phyloP scores from a whole-genome alignment of 495 filamentous ascomycete genomes.

The Aspergillus sclerotiicarbonarius region DNA sequence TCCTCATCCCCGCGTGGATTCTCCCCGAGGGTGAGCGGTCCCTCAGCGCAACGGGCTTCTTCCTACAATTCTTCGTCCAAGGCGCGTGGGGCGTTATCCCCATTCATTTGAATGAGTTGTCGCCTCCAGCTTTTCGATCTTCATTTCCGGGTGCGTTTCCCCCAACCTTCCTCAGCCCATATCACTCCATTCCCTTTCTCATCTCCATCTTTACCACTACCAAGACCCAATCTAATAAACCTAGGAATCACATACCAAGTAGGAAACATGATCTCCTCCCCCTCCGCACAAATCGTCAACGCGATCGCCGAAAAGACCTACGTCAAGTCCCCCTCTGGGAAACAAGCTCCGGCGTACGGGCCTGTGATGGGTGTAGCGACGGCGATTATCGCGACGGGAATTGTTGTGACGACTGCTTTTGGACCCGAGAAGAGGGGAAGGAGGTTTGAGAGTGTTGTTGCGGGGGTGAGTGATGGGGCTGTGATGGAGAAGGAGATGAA shows the following conservation, averaged over 20 bases:
- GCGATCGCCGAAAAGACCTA: conserved; percentile 57
- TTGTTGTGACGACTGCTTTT: conserved; percentile 54
- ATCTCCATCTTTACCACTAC: not conserved
- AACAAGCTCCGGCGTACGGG: conserved; percentile 62
- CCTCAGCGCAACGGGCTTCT: conserved; percentile 67
- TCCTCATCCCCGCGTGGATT: conserved; percentile 71
- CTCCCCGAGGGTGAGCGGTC: conserved; percentile 54
- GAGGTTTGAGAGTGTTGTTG: conserved; percentile 60
- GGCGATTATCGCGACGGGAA: conserved; percentile 64
- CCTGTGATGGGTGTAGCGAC: conserved; percentile 68
- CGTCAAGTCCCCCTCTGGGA: conserved; percentile 44
- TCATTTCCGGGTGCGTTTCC: conserved; percentile 33
- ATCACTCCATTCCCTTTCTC: no score
- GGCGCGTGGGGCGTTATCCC: conserved; percentile 78
- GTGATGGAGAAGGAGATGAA: not conserved
- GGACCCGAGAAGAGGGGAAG: conserved; percentile 63
- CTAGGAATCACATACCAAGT: conserved; percentile 61
- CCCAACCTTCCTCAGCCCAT: no score
- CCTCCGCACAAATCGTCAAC: conserved; percentile 70
- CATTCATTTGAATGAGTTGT: conserved; percentile 76
- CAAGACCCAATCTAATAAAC: conserved; percentile 4
- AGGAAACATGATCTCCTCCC: conserved; percentile 73
- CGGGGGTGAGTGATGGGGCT: conserved; percentile 38
- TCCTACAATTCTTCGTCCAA: conserved; percentile 76
- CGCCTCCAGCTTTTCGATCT: conserved; percentile 71